A percentile compares a stretch with the other conserved stretches of the same genome.
Evolutionary conservation across 768 basidiomycete species (phyloP).

Genomic region (Termitomyces titanicus): DNA sequence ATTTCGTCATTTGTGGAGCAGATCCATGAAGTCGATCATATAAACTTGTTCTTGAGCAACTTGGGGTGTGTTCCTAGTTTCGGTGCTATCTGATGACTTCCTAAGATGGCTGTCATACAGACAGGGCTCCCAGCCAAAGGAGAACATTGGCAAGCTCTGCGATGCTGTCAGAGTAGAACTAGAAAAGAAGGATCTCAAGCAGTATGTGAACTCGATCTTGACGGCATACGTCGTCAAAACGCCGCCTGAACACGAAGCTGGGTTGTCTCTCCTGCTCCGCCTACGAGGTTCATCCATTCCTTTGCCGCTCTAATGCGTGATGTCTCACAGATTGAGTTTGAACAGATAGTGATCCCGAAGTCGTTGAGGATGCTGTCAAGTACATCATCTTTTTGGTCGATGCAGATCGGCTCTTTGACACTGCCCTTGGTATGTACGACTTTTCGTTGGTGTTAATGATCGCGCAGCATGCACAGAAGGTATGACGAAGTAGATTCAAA

Average conservation of each 20-base stretch:
- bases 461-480: constrained; percentile 96
- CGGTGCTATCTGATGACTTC: neutral
- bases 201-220: constrained; percentile 87
- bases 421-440: constrained; percentile 98
- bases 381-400: constrained; percentile 98
- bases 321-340: constrained; percentile 17
- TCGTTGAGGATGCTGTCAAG: constrained; percentile 96
- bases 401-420: constrained; percentile 86
- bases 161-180: constrained; percentile 72
- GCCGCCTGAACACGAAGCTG: constrained; percentile 89
- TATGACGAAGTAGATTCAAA: constrained; percentile 22
- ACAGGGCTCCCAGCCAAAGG: constrained; percentile 54
- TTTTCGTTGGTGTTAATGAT: constrained; percentile 94
- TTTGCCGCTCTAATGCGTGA: neutral
- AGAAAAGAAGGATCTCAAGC: constrained; percentile 65
- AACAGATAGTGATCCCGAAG: constrained; percentile 53
- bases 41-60: constrained; percentile 88
- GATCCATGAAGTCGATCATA: constrained; percentile 83
- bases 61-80: constrained; percentile 55
- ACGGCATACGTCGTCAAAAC: constrained; percentile 91
- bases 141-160: constrained; percentile 66
- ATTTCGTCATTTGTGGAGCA: constrained; percentile 76
- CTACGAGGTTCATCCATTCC: constrained; percentile 57
- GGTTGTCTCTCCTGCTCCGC: constrained; percentile 66
- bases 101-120: constrained; percentile 30